Conservation (phyloP, 805 yeast genomes). For the Lipomyces anomalus region DNA sequence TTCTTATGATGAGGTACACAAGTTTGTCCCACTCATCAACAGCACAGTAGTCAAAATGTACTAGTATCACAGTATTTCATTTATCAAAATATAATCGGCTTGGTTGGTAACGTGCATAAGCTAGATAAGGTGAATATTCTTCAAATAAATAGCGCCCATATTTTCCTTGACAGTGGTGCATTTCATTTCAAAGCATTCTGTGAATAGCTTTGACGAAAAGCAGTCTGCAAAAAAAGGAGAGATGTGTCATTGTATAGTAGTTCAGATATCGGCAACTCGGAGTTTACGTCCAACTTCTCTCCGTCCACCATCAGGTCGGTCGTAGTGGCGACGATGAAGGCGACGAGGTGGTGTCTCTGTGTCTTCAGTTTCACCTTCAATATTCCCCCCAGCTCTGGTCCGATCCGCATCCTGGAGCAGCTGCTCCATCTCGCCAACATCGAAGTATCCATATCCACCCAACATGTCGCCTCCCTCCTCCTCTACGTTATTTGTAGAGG, state of each 20-base stretch:
- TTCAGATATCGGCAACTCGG: slow-evolving; percentile 57
- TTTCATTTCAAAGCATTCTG: too few relatives aligned
- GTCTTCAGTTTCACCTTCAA: slow-evolving; percentile 1
- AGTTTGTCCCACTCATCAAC: too few relatives aligned
- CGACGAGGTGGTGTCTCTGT: slow-evolving; percentile 1
- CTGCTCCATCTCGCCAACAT: slow-evolving; percentile 59
- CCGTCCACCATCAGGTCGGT: slow-evolving; percentile 5
- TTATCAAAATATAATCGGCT: too few relatives aligned
- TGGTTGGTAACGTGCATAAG: too few relatives aligned
- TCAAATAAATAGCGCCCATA: too few relatives aligned
- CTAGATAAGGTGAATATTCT: too few relatives aligned
- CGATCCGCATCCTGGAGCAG: slow-evolving; percentile 49
- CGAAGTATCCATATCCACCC: slow-evolving; percentile 87
- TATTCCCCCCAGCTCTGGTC: slow-evolving; percentile 6
- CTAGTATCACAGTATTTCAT: too few relatives aligned
- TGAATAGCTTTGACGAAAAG: too few relatives aligned
- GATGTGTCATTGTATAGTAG: not conserved
- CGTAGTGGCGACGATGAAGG: slow-evolving; percentile 4
- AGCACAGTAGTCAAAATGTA: too few relatives aligned
- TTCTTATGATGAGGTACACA: too few relatives aligned
- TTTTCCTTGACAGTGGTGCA: too few relatives aligned
- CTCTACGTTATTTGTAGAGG: slow-evolving; percentile 20
- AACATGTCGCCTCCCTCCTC: slow-evolving; percentile 40
- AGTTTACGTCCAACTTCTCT: slow-evolving; percentile 61
- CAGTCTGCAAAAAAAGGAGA: too few relatives aligned